Base-by-base conservation (phyloP, 371 early-diverging fungal species). In the Dichotomocladium elegans region DNA sequence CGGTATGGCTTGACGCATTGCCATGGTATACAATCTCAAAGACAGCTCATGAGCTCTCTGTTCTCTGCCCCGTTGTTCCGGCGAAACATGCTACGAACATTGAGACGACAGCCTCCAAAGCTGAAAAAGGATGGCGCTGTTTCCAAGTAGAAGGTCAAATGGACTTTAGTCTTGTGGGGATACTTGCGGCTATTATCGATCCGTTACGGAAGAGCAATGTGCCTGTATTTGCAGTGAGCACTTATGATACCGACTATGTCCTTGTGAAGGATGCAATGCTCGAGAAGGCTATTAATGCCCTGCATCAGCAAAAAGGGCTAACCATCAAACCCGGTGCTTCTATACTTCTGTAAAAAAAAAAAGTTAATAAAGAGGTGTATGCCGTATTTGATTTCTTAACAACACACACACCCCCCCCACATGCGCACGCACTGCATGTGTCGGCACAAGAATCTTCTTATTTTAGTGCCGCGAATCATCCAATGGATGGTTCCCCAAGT, bases 221-320 rank as follows among this genome's bases (percentile, higher is more conserved):
- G 11, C 78, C 88, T 2, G 75, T 90, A 2, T 90, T 89, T 73
- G 87, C 79, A 1, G 77, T 89, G 2, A 82, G 84, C 50, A 90
- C 90, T 0, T 92, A 69, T 50, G 88, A 92, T 57, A 92, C 92
- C 0, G 92, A 92, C 55, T 90, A 87, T 55, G 63, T 92, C 10
- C 67, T 89, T 41, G 84, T 91, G 34, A 88, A 87, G 53, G 52
- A 79, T 35, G 83, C 82, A 15, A 68, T 61, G n/a, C 61, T 68
- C 0, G 57, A 72, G n/a, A 58, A 63, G 3, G 84, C 85, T 1
- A 64, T 63, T 40, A 56, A 54, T 25, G 68, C 74, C 14, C 66
- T 79, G 56, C 60, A 64, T 29, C 51, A 31, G 14, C 34, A 49
- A 34, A 12, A 49, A 3, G 42, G 26, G 10, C 57, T 63, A 11